Evolutionary conservation across 1,139 yeast species (phyloP).

Genomic region (Sugiyamaella pinicola): DNA sequence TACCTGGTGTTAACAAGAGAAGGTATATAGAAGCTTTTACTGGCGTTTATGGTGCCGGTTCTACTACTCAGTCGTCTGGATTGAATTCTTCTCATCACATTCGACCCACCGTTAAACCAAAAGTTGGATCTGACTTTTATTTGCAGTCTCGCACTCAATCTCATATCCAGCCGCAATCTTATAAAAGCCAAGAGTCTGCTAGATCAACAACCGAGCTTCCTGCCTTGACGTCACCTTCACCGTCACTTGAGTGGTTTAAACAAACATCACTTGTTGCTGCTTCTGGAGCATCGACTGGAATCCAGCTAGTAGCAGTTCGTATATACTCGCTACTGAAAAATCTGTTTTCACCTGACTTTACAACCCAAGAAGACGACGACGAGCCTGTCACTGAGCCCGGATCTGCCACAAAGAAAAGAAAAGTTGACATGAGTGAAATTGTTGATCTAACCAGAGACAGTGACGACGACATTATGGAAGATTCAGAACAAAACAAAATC

Average conservation of each 20-base stretch:
- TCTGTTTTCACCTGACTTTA: conserved; percentile 3
- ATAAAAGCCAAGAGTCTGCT: neutral
- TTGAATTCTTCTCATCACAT: too few species aligned
- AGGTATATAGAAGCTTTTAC: conserved; percentile 17
- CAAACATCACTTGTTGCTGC: conserved; percentile 8
- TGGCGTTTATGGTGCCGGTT: conserved; percentile 6
- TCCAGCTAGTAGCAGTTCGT: conserved; percentile 3
- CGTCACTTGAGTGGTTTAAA: conserved; percentile 10
- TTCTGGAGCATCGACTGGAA: conserved; percentile 9
- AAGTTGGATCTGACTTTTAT: neutral
- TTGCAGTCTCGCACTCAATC: neutral
- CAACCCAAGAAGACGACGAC: conserved; percentile 7
- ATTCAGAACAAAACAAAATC: neutral
- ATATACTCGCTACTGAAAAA: conserved; percentile 6
- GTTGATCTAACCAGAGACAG: neutral
- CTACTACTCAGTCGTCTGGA: too few species aligned
- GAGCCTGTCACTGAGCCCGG: neutral
- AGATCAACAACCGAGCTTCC: neutral
- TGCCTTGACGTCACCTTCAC: neutral
- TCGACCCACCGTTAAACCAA: too few species aligned
- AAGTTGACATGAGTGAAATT: neutral
- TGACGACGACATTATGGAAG: neutral
- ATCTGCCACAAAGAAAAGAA: conserved; percentile 6
- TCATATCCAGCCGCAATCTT: neutral
- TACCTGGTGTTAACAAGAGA: conserved; percentile 12